These are phyloP conservation scores for Massariosphaeria phaeospora DNA, from an alignment of 495 filamentous ascomycete species.

Conservation along the genomic window DNA sequence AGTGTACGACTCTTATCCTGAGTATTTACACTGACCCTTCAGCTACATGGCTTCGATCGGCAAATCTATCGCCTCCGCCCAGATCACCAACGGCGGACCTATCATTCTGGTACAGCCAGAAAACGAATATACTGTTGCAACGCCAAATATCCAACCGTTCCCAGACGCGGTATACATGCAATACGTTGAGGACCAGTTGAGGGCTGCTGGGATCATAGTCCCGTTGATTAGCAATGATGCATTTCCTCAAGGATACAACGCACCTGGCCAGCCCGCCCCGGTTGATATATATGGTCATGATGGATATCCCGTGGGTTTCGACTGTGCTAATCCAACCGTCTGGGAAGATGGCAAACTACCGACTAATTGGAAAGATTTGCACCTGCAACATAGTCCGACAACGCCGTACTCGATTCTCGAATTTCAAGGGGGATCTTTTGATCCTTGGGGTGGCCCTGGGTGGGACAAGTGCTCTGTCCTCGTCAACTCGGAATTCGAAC, in stretches of 20 bases:
- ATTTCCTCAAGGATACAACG: conserved; percentile 52
- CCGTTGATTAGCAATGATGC: conserved; percentile 77
- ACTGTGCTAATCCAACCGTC: conserved; percentile 42
- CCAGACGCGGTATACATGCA: conserved; percentile 60
- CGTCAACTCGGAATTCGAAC: conserved; percentile 64
- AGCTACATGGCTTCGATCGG: conserved; percentile 40
- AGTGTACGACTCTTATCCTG: neutral
- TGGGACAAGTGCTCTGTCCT: conserved; percentile 60
- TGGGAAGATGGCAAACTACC: conserved; percentile 44
- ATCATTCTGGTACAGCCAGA: conserved; percentile 75
- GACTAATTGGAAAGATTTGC: conserved; percentile 43
- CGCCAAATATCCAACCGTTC: conserved; percentile 27
- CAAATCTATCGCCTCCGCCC: conserved; percentile 62
- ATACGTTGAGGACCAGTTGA: conserved; percentile 62
- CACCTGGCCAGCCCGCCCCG: conserved; percentile 61
- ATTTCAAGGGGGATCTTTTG: conserved; percentile 73
- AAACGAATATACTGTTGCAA: conserved; percentile 63
- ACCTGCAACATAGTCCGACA: conserved; percentile 55
- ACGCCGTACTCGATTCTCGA: conserved; percentile 67
- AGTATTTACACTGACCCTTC: conserved; percentile 40
- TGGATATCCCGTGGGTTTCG: conserved; percentile 58
- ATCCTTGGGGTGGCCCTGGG: conserved; percentile 68
- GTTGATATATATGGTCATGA: conserved; percentile 80
- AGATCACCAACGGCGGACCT: conserved; percentile 75
- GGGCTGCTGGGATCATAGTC: conserved; percentile 64